Evolutionary conservation across 2,329 filamentous ascomycete genomes (phyloP), one percentile per base, ranked within the genome.

Genomic region (Cordyceps fumosorosea): DNA sequence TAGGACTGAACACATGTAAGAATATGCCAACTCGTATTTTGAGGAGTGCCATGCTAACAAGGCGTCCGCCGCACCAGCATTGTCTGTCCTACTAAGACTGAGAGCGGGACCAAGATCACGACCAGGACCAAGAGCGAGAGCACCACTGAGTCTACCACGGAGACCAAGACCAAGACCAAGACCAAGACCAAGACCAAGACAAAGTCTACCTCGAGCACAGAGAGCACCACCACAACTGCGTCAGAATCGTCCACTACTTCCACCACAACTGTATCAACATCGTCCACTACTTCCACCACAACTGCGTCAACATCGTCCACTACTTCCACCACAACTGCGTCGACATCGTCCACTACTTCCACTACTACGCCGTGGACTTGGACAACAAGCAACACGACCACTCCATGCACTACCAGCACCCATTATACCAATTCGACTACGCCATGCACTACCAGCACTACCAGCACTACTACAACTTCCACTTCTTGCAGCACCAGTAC

Each of bases 1-100:
- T 6, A 44, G 48, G 34, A 48, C 22, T 29, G 26, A 55, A 48
- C n/a, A 55, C 5, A 55, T 61, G 58, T 61, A 42, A 42, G 58
- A 48, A 48, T 1, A n/a, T 45, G 14, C 20, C 12, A 5, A 44
- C 1, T 7, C 29, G 29, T 14, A 45, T 12, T 14, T 5, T 48
- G 58, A 47, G 48, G 42, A 5, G 29, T 61, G 29, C 5, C 55
- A 51, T 37, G 51, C 58, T 48, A 37, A 51, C n/a, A 55, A 10
- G 51, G 26, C 34, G 16, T 22, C 47, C 2, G 20, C 32, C 22
- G 24, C 32, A 53, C 18, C 32, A 37, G 20, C 7, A 22, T 16
- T 1, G 26, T 16, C 11, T 34, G 18, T 26, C 32, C 50, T 34
- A 52, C 12, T 14, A n/a, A 47, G 14, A 22, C n/a, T 22, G 3